phyloP scores from a whole-genome alignment of 768 basidiomycete genomes.

The Lactarius deliciosus region DNA sequence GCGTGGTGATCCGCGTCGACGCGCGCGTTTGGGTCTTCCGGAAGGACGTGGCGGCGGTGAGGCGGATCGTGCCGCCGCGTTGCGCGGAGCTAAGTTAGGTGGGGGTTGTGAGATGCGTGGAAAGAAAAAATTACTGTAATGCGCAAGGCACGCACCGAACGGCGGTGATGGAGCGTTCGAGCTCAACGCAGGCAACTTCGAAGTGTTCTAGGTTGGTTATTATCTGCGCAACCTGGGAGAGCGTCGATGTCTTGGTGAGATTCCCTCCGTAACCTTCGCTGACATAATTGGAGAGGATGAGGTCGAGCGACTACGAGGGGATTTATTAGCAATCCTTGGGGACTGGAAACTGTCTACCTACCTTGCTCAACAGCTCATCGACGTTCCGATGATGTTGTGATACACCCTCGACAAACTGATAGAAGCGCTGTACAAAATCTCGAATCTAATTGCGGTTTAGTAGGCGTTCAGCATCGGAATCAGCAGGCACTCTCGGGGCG shows the following conservation, averaged over 20 bases:
- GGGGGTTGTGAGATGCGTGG: neutral
- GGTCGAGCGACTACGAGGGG: conserved; percentile 72
- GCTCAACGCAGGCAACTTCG: conserved; percentile 76
- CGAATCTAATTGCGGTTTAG: conserved; percentile 56
- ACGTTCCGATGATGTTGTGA: conserved; percentile 89
- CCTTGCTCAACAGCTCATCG: conserved; percentile 88
- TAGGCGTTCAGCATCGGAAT: conserved; percentile 5
- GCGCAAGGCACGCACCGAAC: conserved; percentile 54
- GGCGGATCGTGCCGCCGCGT: conserved; percentile 75
- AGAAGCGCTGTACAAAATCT: conserved; percentile 90
- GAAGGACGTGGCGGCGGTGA: conserved; percentile 65
- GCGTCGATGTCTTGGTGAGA: conserved; percentile 69
- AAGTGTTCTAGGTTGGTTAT: conserved; percentile 93
- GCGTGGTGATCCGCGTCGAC: conserved; percentile 68
- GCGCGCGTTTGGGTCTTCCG: conserved; percentile 66
- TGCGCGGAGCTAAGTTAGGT: conserved; percentile 63
- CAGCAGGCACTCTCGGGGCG: conserved; percentile 26
- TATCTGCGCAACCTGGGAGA: conserved; percentile 91
- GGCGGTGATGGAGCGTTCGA: conserved; percentile 80
- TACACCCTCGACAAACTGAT: conserved; percentile 94
- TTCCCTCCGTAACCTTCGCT: conserved; percentile 72
- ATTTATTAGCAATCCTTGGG: conserved; percentile 5
- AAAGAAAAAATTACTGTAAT: neutral
- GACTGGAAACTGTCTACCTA: conserved; percentile 36
- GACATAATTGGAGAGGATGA: conserved; percentile 72